Percentiles rank a stretch among this genome's conserved stretches.
Evolutionary conservation across 2,329 filamentous ascomycete genomes (phyloP).

Genomic region (Alternaria sp.): DNA sequence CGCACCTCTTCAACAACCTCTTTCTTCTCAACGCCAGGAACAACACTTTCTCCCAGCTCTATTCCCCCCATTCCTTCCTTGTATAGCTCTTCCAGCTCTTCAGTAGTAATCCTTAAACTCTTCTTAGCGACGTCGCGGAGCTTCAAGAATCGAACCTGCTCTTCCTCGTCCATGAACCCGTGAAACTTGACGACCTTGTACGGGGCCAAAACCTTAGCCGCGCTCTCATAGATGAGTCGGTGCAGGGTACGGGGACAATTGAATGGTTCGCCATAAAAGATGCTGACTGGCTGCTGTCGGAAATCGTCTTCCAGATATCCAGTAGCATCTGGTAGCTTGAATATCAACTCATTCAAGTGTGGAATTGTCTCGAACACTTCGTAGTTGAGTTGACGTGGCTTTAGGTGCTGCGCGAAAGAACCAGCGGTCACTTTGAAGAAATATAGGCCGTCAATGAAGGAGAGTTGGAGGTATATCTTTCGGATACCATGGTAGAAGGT

Average conservation of each 20-base stretch:
- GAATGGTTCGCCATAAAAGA: slow-evolving; percentile 23
- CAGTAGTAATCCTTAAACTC: slow-evolving; percentile 9
- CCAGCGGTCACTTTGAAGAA: slow-evolving; percentile 36
- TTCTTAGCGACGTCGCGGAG: not conserved
- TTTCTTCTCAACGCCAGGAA: not conserved
- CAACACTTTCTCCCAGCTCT: slow-evolving; percentile 7
- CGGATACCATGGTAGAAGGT: slow-evolving; percentile 35
- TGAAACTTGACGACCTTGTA: slow-evolving; percentile 15
- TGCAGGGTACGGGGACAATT: slow-evolving; percentile 32
- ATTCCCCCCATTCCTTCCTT: slow-evolving; percentile 23
- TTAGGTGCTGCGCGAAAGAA: slow-evolving; percentile 14
- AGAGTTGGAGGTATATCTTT: slow-evolving; percentile 26
- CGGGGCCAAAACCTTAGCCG: slow-evolving; percentile 19
- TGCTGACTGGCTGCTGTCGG: not conserved
- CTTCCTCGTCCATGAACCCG: slow-evolving; percentile 29
- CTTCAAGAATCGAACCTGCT: slow-evolving; percentile 14
- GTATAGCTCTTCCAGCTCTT: slow-evolving; percentile 23
- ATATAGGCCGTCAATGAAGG: slow-evolving; percentile 24
- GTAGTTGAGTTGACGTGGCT: slow-evolving; percentile 3
- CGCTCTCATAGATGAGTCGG: slow-evolving; percentile 33
- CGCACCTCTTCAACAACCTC: too few species aligned
- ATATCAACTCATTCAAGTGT: slow-evolving; percentile 22
- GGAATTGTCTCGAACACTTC: slow-evolving; percentile 31
- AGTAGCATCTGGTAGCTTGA: slow-evolving; percentile 22
- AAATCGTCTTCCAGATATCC: slow-evolving; percentile 11